Evolutionary conservation across 139 green algal genomes (phyloP), one percentile per base, ranked within the genome.

Genomic region (Trebouxia sp.): DNA sequence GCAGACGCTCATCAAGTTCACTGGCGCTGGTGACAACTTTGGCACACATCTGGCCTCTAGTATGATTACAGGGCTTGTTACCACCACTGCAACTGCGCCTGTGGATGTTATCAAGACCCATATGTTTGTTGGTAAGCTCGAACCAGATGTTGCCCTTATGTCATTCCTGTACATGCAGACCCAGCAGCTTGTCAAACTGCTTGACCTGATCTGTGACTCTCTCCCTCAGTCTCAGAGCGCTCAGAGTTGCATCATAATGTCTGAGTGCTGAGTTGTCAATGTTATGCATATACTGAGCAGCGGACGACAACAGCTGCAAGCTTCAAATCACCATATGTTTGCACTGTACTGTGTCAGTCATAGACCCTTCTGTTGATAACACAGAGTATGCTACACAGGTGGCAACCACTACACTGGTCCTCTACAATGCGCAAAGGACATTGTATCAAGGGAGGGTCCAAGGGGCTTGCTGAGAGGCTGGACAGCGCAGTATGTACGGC

Each of bases 31-130:
- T 0, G 91, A 96, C 65, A 82, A 78, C 43, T 14, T 94, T 38
- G 38, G 45, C 15, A 86, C 88, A 6, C 90, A 95, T 78, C 75
- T 96, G 35, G 86, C 65, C 41, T 85, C 87, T 48, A 91, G 81
- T 78, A 92, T 93, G 86, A 75, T 97, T 10, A 88, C 94, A 15
- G 95, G 95, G 17, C 78, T 97, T 24, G 92, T 96, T 17, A 97
- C 95, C 9, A 97, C 95, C 5, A 97, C 93, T 2, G 90, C 92
- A 35, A 97, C 92, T 0, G 92, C 93, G 28, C 95, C 95, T 11
- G 89, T 95, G 0, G 95, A 98, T 77, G 91, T 98, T 32, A 78
- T 97, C n/a, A 97, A 97, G 82, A 96, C 91, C 51, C 82, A 86
- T 56, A 92, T 95, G 87, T 94, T 92, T 72, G 74, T 88, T 1